Percentiles rank a stretch among this genome's conserved stretches.
Evolutionary conservation across 352 stramenopile species (phyloP).

Genomic region (Vaucheria bursata): DNA sequence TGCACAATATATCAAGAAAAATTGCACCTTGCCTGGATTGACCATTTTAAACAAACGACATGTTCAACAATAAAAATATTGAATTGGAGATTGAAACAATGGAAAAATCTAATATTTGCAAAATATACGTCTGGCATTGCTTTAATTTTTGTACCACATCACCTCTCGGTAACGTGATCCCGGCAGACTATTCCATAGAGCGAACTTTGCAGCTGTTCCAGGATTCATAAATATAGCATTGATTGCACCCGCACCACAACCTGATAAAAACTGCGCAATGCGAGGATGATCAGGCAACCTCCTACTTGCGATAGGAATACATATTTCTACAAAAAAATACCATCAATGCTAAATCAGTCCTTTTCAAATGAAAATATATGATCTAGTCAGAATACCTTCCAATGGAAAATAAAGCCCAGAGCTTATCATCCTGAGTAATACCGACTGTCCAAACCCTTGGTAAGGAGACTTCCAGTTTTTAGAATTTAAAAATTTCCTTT

Average conservation of each 20-base stretch:
- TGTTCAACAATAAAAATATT: too few species aligned
- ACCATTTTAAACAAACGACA: too few species aligned
- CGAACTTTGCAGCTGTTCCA: not conserved
- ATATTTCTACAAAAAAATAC: too few species aligned
- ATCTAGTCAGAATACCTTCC: not conserved
- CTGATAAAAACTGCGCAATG: not conserved
- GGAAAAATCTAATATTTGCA: too few species aligned
- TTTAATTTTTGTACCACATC: too few species aligned
- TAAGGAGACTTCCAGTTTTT: conserved; percentile 3
- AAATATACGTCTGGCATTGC: too few species aligned
- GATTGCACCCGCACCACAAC: not conserved
- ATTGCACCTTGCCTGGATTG: too few species aligned
- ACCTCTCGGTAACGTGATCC: not conserved
- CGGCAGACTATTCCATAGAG: not conserved
- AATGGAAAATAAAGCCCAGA: not conserved
- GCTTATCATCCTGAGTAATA: conserved; percentile 7
- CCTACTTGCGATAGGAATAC: not conserved
- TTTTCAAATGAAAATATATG: too few species aligned
- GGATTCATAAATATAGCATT: conserved; percentile 3
- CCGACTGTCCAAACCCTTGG: not conserved
- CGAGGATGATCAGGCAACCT: not conserved
- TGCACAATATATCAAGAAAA: too few species aligned
- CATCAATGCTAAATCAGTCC: too few species aligned
- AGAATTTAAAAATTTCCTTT: not conserved
- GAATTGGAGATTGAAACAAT: too few species aligned